A percentile compares a stretch with the other conserved stretches of the same genome.
Evolutionary conservation across 208 protist species (phyloP).

Genomic region (Trypanosoma congolense): DNA sequence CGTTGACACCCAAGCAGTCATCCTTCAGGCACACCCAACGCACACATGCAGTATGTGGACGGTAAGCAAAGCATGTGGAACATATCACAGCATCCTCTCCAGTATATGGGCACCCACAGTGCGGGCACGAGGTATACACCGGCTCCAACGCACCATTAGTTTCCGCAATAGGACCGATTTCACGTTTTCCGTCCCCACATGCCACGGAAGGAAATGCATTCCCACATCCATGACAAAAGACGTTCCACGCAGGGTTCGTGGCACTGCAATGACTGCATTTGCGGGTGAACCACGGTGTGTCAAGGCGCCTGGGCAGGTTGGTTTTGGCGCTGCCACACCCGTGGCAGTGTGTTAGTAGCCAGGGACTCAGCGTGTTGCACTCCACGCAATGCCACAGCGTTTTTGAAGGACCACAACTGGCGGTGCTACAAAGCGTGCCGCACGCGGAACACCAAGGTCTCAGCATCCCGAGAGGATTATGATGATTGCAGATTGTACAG

Average conservation of each 20-base stretch:
- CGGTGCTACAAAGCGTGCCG: slow-evolving; percentile 24
- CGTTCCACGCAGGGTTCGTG: slow-evolving; percentile 25
- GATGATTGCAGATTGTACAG: slow-evolving; percentile 20
- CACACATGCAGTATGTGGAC: slow-evolving; percentile 1
- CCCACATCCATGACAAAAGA: slow-evolving; percentile 23
- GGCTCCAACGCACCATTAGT: background rate
- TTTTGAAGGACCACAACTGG: slow-evolving; percentile 12
- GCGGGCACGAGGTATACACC: slow-evolving; percentile 12
- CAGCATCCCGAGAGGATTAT: slow-evolving; percentile 31
- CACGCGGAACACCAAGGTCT: slow-evolving; percentile 37
- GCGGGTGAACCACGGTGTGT: slow-evolving; percentile 38
- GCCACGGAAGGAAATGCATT: background rate
- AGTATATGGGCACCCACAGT: slow-evolving; percentile 15
- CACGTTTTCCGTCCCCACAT: background rate
- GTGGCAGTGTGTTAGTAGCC: slow-evolving; percentile 35
- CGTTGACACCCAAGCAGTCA: slow-evolving; percentile 59
- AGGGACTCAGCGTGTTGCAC: slow-evolving; percentile 34
- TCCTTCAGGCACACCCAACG: slow-evolving; percentile 62
- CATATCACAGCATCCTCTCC: slow-evolving; percentile 22
- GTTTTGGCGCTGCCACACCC: slow-evolving; percentile 27
- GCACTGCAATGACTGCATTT: slow-evolving; percentile 27
- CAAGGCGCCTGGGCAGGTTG: slow-evolving; percentile 10
- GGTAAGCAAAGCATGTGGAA: slow-evolving; percentile 9
- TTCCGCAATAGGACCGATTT: slow-evolving; percentile 2
- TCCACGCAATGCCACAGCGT: slow-evolving; percentile 42